Evolutionary conservation across 805 yeast species (phyloP).

Genomic region (Teunomyces tritomae): DNA sequence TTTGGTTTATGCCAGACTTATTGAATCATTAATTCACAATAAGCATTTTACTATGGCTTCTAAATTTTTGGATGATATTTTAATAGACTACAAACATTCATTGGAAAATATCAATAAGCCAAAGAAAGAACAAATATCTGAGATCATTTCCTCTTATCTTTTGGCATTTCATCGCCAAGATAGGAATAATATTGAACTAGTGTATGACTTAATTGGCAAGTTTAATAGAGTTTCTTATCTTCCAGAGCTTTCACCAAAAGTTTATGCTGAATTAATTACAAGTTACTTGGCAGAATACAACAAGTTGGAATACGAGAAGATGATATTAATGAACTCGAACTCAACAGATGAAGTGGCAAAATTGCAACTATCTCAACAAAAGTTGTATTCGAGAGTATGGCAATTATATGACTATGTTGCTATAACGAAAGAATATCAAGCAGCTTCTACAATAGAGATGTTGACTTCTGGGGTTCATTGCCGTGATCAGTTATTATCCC

Average conservation of each 20-base stretch:
- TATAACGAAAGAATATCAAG: conserved; percentile 35
- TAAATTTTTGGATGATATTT: conserved; percentile 53
- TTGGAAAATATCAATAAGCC: conserved; percentile 11
- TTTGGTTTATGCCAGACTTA: conserved; percentile 48
- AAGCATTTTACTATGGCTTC: conserved; percentile 52
- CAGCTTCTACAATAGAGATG: conserved; percentile 5
- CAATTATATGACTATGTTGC: conserved; percentile 31
- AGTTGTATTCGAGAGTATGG: conserved; percentile 23
- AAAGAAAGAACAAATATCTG: conserved; percentile 29
- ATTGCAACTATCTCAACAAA: background rate
- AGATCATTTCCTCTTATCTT: conserved; percentile 42
- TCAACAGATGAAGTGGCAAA: background rate
- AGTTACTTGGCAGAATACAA: conserved; percentile 21
- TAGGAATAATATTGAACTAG: conserved; percentile 16
- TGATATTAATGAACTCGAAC: background rate
- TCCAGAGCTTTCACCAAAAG: conserved; percentile 33
- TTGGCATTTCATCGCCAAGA: conserved; percentile 6
- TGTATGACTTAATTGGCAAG: conserved; percentile 23
- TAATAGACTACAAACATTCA: conserved; percentile 42
- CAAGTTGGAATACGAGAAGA: conserved; percentile 11
- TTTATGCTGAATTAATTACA: conserved; percentile 31
- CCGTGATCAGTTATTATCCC: conserved; percentile 30
- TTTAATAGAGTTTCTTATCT: conserved; percentile 30
- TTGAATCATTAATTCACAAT: conserved; percentile 52
- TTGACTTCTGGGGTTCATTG: conserved; percentile 13